phyloP scores from a whole-genome alignment of 2,329 filamentous ascomycete species.

The Fusarium mundagurra region DNA sequence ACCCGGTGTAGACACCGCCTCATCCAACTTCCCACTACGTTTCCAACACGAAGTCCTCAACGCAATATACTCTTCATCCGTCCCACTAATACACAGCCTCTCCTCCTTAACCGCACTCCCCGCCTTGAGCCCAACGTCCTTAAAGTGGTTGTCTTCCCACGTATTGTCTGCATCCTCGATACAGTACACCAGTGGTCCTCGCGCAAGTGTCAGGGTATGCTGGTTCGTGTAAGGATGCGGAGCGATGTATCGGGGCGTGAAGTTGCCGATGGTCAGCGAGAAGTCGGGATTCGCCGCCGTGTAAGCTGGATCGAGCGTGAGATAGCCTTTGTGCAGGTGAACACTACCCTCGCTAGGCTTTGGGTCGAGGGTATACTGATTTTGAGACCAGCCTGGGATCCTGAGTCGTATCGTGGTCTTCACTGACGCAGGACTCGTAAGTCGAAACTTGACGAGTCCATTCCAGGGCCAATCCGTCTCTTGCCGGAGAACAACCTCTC shows the following conservation, averaged over 20 bases:
- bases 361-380: slow-evolving; percentile 48
- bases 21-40: neutral
- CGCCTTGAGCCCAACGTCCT: slow-evolving; percentile 1
- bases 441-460: slow-evolving; percentile 58
- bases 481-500: slow-evolving; percentile 50
- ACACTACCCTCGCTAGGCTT: slow-evolving; percentile 25
- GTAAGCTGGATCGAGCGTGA: slow-evolving; percentile 56
- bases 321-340: slow-evolving; percentile 56
- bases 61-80: slow-evolving; percentile 14
- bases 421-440: slow-evolving; percentile 43
- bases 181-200: slow-evolving; percentile 69
- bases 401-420: slow-evolving; percentile 57
- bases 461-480: slow-evolving; percentile 66
- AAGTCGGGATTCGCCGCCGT: slow-evolving; percentile 48
- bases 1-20: neutral
- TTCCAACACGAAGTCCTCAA: slow-evolving; percentile 22
- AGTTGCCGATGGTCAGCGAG: slow-evolving; percentile 53
- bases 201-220: slow-evolving; percentile 61
- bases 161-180: slow-evolving; percentile 59
- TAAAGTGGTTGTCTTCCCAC: slow-evolving; percentile 28
- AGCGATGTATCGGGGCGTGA: slow-evolving; percentile 58
- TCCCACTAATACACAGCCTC: neutral
- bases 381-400: slow-evolving; percentile 63
- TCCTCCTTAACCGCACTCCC: slow-evolving; percentile 3
- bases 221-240: slow-evolving; percentile 68